Conservation (phyloP, 164 flowering plant genomes). For the Magnolia kwangsiensis region DNA sequence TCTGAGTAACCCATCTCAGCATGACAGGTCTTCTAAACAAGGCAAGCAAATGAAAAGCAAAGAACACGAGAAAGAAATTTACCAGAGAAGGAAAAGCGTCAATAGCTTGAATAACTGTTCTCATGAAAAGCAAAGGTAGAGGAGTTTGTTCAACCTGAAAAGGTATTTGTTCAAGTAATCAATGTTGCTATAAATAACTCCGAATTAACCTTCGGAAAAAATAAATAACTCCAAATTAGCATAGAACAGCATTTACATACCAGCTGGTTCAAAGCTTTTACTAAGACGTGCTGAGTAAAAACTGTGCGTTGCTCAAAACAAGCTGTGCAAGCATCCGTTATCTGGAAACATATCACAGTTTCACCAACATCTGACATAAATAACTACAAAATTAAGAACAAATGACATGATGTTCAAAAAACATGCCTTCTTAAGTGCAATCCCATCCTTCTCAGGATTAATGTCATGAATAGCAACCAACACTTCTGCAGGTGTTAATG, state of each 20-base stretch:
- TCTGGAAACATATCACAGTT: conserved; percentile 40
- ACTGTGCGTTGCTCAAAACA: conserved; percentile 98
- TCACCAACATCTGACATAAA: background rate
- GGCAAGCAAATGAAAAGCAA: background rate
- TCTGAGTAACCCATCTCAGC: background rate
- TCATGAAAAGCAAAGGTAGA: conserved; percentile 89
- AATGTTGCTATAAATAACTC: background rate
- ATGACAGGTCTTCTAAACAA: background rate
- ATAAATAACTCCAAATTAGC: background rate
- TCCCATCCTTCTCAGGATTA: conserved; percentile 77
- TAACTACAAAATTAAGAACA: background rate
- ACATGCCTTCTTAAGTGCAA: conserved; percentile 84
- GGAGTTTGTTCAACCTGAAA: conserved; percentile 89
- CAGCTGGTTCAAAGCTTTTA: conserved; percentile 86
- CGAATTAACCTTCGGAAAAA: background rate
- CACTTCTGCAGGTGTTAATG: conserved; percentile 94
- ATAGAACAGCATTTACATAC: conserved; percentile 34
- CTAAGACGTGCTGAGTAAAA: conserved; percentile 91
- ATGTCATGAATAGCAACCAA: conserved; percentile 93
- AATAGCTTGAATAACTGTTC: conserved; percentile 96
- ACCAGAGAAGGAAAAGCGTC: conserved; percentile 95
- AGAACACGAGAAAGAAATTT: conserved; percentile 9
- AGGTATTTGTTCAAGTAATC: background rate
- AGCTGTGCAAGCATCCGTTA: conserved; percentile 93
- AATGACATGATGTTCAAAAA: background rate